Conservation (phyloP, 2,329 filamentous ascomycete genomes). For the Sordariomycetes sp. region DNA sequence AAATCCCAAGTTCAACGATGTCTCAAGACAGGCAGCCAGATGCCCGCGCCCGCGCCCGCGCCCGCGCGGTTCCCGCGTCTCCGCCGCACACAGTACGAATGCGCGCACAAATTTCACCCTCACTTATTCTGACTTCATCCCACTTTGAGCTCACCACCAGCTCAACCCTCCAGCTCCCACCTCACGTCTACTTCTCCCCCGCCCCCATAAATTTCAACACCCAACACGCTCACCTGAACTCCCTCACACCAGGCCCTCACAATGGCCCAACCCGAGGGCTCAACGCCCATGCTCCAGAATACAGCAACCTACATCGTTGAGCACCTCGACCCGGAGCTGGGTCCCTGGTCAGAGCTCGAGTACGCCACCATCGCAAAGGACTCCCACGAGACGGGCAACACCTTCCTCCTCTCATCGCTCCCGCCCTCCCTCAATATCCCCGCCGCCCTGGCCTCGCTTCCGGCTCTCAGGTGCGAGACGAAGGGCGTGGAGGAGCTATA, state of each 20-base stretch:
- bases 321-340: slow-evolving; percentile 90
- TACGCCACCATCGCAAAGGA: slow-evolving; percentile 82
- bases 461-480: slow-evolving; percentile 61
- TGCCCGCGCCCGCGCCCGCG: background rate
- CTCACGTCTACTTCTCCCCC: background rate
- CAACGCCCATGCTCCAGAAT: slow-evolving; percentile 25
- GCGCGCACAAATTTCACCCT: background rate
- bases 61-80: background rate
- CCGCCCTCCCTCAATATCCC: slow-evolving; percentile 59
- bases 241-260: background rate
- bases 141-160: background rate
- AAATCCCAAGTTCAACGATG: background rate
- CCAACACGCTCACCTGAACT: background rate
- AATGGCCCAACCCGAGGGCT: slow-evolving; percentile 20
- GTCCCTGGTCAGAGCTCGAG: slow-evolving; percentile 88
- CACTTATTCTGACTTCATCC: background rate
- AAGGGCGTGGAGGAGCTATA: slow-evolving; percentile 79
- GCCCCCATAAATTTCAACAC: background rate
- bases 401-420: slow-evolving; percentile 76
- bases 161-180: background rate
- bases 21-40: background rate
- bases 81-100: background rate
- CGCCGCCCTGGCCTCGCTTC: slow-evolving; percentile 37
- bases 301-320: slow-evolving; percentile 74
- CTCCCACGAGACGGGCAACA: slow-evolving; percentile 53